A percentile compares a stretch with the other conserved stretches of the same genome.
Evolutionary conservation across 2,329 filamentous ascomycete genomes (phyloP).

Genomic region (Xylaria sp.): DNA sequence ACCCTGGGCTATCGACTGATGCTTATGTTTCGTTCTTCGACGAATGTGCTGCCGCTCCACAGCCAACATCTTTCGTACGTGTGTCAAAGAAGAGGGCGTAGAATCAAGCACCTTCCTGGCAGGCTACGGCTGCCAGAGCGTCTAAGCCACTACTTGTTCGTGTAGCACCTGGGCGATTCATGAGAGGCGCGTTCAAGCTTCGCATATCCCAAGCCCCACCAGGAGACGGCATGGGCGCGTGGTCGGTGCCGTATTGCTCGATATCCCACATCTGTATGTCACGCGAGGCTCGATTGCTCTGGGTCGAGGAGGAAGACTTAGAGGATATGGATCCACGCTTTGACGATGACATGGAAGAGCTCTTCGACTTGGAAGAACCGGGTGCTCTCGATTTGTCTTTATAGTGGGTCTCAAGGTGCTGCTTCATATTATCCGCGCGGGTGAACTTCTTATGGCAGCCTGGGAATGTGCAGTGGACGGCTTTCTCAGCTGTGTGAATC

Average conservation of each 20-base stretch:
- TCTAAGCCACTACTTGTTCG: slow-evolving; percentile 65
- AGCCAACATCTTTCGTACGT: not conserved
- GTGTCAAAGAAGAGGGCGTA: not conserved
- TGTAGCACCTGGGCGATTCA: slow-evolving; percentile 56
- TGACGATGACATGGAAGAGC: slow-evolving; percentile 37
- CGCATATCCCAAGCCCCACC: slow-evolving; percentile 60
- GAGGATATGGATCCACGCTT: slow-evolving; percentile 41
- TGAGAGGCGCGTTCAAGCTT: slow-evolving; percentile 57
- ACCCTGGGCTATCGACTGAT: not conserved
- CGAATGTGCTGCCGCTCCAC: slow-evolving; percentile 5
- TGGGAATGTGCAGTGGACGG: slow-evolving; percentile 72
- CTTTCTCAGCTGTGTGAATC: slow-evolving; percentile 85
- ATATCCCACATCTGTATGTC: slow-evolving; percentile 56
- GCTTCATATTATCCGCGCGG: slow-evolving; percentile 88
- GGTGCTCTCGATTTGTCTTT: slow-evolving; percentile 67
- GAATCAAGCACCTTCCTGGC: slow-evolving; percentile 57
- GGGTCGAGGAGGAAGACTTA: slow-evolving; percentile 49
- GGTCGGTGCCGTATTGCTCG: slow-evolving; percentile 53
- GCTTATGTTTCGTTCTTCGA: not conserved
- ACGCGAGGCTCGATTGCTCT: slow-evolving; percentile 47
- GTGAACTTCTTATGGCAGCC: slow-evolving; percentile 85
- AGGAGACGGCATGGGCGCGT: slow-evolving; percentile 53
- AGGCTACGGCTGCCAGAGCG: slow-evolving; percentile 65
- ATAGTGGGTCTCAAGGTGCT: slow-evolving; percentile 81
- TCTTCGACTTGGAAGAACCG: slow-evolving; percentile 51